phyloP scores from a whole-genome alignment of 805 yeast genomes.

The Scheffersomyces lignosus region DNA sequence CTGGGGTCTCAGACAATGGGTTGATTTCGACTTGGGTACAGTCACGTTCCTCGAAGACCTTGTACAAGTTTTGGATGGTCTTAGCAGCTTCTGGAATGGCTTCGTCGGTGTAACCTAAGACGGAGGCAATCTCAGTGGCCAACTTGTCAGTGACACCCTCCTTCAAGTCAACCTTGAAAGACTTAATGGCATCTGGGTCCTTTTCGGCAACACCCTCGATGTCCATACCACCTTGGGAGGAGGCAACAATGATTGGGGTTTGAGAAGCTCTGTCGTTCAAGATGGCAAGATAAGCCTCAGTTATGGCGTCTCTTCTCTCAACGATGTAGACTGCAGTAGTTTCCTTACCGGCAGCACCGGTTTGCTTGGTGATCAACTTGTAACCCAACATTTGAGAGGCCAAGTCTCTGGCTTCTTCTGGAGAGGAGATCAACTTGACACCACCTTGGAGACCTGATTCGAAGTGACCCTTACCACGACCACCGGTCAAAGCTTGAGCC shows the following conservation, averaged over 20 bases:
- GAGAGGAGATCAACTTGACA: conserved; percentile 82
- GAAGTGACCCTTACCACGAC: conserved; percentile 98
- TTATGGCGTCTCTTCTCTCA: conserved; percentile 88
- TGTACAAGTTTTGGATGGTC: conserved; percentile 81
- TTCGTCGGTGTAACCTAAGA: conserved; percentile 75
- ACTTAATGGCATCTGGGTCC: conserved; percentile 88
- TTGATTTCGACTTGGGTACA: conserved; percentile 98
- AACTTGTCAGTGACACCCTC: conserved; percentile 76
- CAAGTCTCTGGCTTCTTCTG: conserved; percentile 83
- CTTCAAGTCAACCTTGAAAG: conserved; percentile 75
- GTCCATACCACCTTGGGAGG: conserved; percentile 99
- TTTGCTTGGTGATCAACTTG: conserved; percentile 95
- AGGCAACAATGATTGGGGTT: conserved; percentile 90
- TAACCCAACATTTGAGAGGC: conserved; percentile 90
- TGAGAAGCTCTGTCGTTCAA: conserved; percentile 92
- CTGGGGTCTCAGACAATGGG: conserved; percentile 92
- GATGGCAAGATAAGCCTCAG: conserved; percentile 95
- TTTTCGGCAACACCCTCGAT: conserved; percentile 96
- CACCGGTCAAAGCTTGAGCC: conserved; percentile 99
- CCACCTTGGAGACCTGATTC: conserved; percentile 96
- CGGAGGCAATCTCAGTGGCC: conserved; percentile 75
- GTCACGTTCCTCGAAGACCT: conserved; percentile 87
- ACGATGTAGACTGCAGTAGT: conserved; percentile 96
- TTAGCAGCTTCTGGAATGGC: conserved; percentile 87
- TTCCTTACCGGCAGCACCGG: conserved; percentile 95